Evolutionary conservation across 345 rosid species (phyloP).

Genomic region (Raphanus sativus): DNA sequence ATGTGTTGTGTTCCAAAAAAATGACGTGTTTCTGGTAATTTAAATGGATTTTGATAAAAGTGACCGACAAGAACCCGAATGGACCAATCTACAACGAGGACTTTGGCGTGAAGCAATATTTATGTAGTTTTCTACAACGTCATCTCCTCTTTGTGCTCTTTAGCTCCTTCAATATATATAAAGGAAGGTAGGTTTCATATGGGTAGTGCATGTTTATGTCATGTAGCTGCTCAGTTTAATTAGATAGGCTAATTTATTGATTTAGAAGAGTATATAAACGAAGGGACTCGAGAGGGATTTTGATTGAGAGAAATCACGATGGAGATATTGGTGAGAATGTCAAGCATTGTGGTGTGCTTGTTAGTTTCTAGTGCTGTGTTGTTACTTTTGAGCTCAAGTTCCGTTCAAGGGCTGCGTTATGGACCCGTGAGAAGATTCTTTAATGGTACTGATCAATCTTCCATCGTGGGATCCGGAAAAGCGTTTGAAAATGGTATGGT

Average conservation of each 20-base stretch:
- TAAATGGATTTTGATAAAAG: too few relatives aligned
- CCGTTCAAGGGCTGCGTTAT: conserved; percentile 18
- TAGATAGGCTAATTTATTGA: background rate
- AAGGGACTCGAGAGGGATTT: background rate
- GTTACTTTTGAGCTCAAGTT: conserved; percentile 17
- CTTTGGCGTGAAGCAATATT: conserved; percentile 13
- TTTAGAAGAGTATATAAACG: conserved; percentile 9
- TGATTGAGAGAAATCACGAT: background rate
- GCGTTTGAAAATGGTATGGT: conserved; percentile 9
- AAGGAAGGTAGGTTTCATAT: conserved; percentile 25
- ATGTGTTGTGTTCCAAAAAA: too few relatives aligned
- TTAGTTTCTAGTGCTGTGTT: conserved; percentile 13
- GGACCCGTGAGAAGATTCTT: background rate
- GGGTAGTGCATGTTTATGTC: conserved; percentile 27
- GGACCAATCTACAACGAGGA: background rate
- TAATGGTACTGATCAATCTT: conserved; percentile 3
- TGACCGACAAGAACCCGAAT: too few relatives aligned
- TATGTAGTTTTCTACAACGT: background rate
- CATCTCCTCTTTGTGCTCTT: background rate
- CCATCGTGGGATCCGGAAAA: background rate
- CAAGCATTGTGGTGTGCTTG: conserved; percentile 16
- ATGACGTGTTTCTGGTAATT: too few relatives aligned
- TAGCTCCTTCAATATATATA: background rate
- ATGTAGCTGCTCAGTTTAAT: background rate
- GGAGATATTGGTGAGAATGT: conserved; percentile 23